Base-by-base conservation (phyloP, 2,329 filamentous ascomycete species). In the Knufia petricola region DNA sequence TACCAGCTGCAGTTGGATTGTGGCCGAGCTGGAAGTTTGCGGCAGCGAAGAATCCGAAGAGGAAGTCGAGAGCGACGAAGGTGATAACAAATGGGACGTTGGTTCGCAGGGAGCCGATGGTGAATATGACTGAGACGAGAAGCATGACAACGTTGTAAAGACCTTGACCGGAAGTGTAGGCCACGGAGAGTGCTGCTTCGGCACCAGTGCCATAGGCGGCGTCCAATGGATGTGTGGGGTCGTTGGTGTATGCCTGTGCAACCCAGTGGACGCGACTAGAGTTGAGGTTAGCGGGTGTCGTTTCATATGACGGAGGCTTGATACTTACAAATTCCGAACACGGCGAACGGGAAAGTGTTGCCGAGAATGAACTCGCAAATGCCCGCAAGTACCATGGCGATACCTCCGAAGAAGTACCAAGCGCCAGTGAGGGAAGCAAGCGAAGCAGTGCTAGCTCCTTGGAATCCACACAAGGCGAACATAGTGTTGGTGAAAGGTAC, bases 1-100 rank as follows among this genome's bases (percentile, higher is more conserved):
- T 10, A 20, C 42, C 42, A 8, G 3, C 19, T 12, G 42, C 17
- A 13, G 31, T 23, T 4, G 41, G 23, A 17, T 32, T 32, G 4
- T 28, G 47, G 17, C 60, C 61, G 1, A 52, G 19, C 36, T 60
- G 55, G 51, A 63, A 66, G 43, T 58, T 61, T 3, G 54, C 55
- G 2, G 71, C 79, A 0, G 81, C 73, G 24, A 86, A 69, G 19
- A 79, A 65, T 8, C 64, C 61, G 59, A 87, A 84, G 2, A 72
- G 68, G 15, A 79, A 59, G 17, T 75, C 62, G 13, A 87, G 72
- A 1, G 69, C 69, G 52, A 80, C 59, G 69, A 87, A 87, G 63
- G 87, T 82, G 46, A 78, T 55, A 55, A 84, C 75, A 64, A 86
- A 85, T 61, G 78, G 73, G 6, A 85, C 45, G 61, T 88, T 87